Percentiles rank a stretch among this genome's conserved stretches.
Conservation (phyloP, 2,329 filamentous ascomycete species). For the Aspergillus sp. region DNA sequence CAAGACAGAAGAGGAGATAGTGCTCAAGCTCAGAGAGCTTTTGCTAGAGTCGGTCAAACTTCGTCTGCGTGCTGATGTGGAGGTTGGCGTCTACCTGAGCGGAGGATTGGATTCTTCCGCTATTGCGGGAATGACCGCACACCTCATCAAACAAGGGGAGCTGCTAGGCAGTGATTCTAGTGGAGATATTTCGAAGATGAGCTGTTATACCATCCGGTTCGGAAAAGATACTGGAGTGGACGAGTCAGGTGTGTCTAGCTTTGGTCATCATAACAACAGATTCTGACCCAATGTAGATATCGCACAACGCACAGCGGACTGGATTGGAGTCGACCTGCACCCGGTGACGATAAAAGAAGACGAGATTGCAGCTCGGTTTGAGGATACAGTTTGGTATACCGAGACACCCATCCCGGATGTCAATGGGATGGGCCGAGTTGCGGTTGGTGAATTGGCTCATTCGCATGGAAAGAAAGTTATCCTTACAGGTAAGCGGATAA, state of each 20-base stretch:
- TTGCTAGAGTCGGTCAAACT: constrained; percentile 58
- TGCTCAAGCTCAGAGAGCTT: constrained; percentile 54
- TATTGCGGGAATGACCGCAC: constrained; percentile 60
- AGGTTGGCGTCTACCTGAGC: constrained; percentile 60
- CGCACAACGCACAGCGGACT: constrained; percentile 54
- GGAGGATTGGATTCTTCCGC: constrained; percentile 64
- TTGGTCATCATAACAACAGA: background rate
- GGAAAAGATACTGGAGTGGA: constrained; percentile 54
- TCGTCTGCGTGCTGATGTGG: constrained; percentile 61
- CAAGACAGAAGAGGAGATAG: constrained; percentile 56
- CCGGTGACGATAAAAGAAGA: constrained; percentile 52
- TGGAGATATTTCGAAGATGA: constrained; percentile 40
- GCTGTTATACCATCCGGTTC: constrained; percentile 60
- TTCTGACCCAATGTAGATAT: constrained; percentile 34
- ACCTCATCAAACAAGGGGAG: constrained; percentile 55
- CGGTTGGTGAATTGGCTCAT: constrained; percentile 52
- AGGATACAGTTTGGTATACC: constrained; percentile 51
- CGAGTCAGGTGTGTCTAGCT: constrained; percentile 47
- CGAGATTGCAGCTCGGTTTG: constrained; percentile 48
- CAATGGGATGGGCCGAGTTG: constrained; percentile 57
- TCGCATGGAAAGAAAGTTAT: constrained; percentile 59
- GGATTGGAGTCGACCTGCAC: constrained; percentile 51
- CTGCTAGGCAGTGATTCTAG: constrained; percentile 52
- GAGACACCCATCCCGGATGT: constrained; percentile 56
- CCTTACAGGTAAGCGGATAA: constrained; percentile 47